phyloP scores from a whole-genome alignment of 2,329 filamentous ascomycete species.

The Intubia oerlemansii region DNA sequence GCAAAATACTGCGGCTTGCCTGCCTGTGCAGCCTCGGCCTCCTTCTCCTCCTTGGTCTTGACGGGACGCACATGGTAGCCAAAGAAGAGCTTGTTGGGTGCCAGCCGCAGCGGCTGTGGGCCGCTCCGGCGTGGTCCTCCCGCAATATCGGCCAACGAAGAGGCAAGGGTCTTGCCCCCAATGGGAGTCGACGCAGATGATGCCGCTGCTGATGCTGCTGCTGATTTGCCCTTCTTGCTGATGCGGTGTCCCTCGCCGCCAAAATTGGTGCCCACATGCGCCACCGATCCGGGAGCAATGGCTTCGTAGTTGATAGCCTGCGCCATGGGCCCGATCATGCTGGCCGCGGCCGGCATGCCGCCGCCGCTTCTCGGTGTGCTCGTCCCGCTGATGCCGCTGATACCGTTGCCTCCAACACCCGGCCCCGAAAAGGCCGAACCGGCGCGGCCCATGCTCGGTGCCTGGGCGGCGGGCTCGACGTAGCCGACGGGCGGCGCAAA shows the following conservation, averaged over 20 bases:
- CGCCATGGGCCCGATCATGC: slow-evolving; percentile 70
- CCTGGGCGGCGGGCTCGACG: slow-evolving; percentile 43
- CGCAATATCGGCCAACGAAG: too few relatives aligned
- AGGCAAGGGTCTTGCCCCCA: too few relatives aligned
- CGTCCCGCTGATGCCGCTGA: slow-evolving; percentile 36
- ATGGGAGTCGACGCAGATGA: too few relatives aligned
- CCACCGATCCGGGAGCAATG: slow-evolving; percentile 58
- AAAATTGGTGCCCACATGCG: slow-evolving; percentile 58
- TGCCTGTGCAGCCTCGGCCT: slow-evolving; percentile 41
- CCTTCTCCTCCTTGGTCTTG: slow-evolving; percentile 54
- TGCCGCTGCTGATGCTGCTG: slow-evolving; percentile 10
- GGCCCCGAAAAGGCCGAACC: too few relatives aligned
- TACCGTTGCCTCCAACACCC: too few relatives aligned
- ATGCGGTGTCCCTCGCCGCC: slow-evolving; percentile 60
- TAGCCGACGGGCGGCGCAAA: slow-evolving; percentile 91
- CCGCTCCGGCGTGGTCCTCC: slow-evolving; percentile 29
- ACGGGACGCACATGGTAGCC: slow-evolving; percentile 84
- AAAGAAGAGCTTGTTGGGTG: slow-evolving; percentile 86
- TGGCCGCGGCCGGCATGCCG: slow-evolving; percentile 62
- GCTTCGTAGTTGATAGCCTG: slow-evolving; percentile 92
- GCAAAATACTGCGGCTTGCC: slow-evolving; percentile 52
- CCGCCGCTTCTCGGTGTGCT: slow-evolving; percentile 30
- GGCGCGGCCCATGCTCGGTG: slow-evolving; percentile 34
- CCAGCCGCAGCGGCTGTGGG: slow-evolving; percentile 65
- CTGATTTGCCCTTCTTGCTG: slow-evolving; percentile 66